Evolutionary conservation across 441 rosid genomes (phyloP).

Genomic region (Caryocar brasiliense): DNA sequence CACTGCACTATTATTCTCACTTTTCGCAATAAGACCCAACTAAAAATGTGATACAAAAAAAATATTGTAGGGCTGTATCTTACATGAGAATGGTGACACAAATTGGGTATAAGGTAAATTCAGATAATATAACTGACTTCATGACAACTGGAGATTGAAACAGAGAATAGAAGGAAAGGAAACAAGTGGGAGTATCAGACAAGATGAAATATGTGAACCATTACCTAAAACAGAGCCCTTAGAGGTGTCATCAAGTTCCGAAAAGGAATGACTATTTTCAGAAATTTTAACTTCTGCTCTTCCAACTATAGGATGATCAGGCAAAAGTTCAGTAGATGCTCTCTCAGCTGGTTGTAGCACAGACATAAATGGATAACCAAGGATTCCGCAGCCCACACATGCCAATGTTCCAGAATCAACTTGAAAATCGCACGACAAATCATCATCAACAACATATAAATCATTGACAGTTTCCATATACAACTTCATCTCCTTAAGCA

Average conservation of each 20-base stretch:
- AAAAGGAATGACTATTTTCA: constrained; percentile 6
- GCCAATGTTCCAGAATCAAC: constrained; percentile 78
- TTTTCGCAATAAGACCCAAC: too few relatives aligned
- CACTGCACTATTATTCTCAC: too few relatives aligned
- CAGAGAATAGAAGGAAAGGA: too few relatives aligned
- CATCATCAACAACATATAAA: constrained; percentile 56
- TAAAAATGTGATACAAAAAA: too few relatives aligned
- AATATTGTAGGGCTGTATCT: too few relatives aligned
- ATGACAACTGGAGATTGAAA: background rate
- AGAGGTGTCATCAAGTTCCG: constrained; percentile 7
- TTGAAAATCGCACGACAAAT: constrained; percentile 79
- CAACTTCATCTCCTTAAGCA: constrained; percentile 71
- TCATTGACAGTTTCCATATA: constrained; percentile 74
- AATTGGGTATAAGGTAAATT: too few relatives aligned
- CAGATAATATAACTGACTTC: too few relatives aligned
- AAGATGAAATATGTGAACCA: background rate
- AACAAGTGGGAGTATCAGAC: background rate
- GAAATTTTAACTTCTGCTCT: constrained; percentile 12
- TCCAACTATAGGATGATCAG: constrained; percentile 16
- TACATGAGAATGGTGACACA: too few relatives aligned
- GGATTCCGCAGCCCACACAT: constrained; percentile 96
- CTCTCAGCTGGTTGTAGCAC: constrained; percentile 68
- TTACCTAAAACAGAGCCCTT: constrained; percentile 35
- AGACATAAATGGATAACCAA: constrained; percentile 95
- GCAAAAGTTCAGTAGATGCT: constrained; percentile 33